These are phyloP conservation scores for Dunaliella primolecta DNA, from an alignment of 139 green algal species.

Conservation along the genomic window DNA sequence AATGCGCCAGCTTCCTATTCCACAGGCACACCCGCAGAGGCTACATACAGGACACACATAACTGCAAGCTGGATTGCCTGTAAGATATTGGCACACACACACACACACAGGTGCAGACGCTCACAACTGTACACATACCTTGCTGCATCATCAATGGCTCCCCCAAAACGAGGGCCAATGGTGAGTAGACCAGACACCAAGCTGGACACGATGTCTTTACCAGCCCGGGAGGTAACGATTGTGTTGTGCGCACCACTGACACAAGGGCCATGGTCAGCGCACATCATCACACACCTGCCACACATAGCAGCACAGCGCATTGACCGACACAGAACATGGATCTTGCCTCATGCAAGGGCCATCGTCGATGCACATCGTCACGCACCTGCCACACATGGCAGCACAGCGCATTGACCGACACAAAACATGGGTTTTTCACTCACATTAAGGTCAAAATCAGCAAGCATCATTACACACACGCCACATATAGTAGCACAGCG, in stretches of 20 bases:
- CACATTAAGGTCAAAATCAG: slow-evolving; percentile 93
- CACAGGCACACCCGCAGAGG: too few species aligned
- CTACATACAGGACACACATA: too few species aligned
- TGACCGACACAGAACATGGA: too few species aligned
- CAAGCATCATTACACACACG: slow-evolving; percentile 89
- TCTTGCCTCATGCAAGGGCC: slow-evolving; percentile 91
- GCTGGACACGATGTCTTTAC: slow-evolving; percentile 82
- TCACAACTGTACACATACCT: slow-evolving; percentile 31
- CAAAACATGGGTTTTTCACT: too few species aligned
- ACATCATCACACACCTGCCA: slow-evolving; percentile 86
- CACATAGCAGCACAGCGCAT: slow-evolving; percentile 4
- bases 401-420: too few species aligned
- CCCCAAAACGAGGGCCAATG: slow-evolving; percentile 87
- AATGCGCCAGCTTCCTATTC: too few species aligned
- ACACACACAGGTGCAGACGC: neutral
- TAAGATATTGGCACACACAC: too few species aligned
- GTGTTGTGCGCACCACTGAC: slow-evolving; percentile 91
- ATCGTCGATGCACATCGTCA: slow-evolving; percentile 95
- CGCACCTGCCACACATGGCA: slow-evolving; percentile 51
- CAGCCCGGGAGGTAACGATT: slow-evolving; percentile 84
- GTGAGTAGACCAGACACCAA: slow-evolving; percentile 82
- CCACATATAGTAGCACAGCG: slow-evolving; percentile 9
- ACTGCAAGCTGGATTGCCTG: too few species aligned
- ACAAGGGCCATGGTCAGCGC: slow-evolving; percentile 90
- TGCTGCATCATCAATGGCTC: slow-evolving; percentile 87